Evolutionary conservation across 176 grass and related monocot species (phyloP), one percentile per base, ranked within the genome.

Genomic region (Ananas comosus): DNA sequence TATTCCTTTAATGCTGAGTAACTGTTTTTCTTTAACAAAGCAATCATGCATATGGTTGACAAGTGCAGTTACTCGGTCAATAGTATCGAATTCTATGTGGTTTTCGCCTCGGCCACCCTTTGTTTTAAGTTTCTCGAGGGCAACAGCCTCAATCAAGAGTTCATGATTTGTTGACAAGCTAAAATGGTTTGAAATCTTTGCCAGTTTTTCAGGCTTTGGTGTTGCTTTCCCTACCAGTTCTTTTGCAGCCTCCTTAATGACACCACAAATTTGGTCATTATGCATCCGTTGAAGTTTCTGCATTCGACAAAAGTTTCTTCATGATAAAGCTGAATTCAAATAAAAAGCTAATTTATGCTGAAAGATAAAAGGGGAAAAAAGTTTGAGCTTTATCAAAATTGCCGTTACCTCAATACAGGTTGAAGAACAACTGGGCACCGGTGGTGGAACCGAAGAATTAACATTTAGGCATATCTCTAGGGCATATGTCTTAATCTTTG

Each of bases 131-230:
- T 90, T 99, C 64, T 99, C 90, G 50, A 99, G 84, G 48, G 94
- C 86, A 79, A 99, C 78, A 81, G 80, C 69, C 80, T 99, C 94
- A 84, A 86, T 91, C 64, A 93, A 87, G 27, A 93, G 70, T 82
- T 99, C 94, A 70, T 92, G 80, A 80, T 99, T 99, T 78, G 90
- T 91, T 51, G 82, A 93, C 75, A 99, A 69, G 77, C 79, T 86
- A 47, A 93, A 79, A 69, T 67, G 82, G 63, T 70, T 76, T 48
- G 90, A 93, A 12, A 89, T 67, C 72, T 70, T 79, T 67, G 51
- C 72, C 56, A 99, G 76, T 70, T 70, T 81, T 51, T 88, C 87
- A 12, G 90, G 53, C 69, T 70, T 76, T 74, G 48, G 74, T 49
- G 64, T 33, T n/a, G 25, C 27, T 33, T 51, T 81, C 53, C 65